A percentile compares a stretch with the other conserved stretches of the same genome.
Conservation (phyloP, 2,329 filamentous ascomycete species). For the Alternaria triticina region DNA sequence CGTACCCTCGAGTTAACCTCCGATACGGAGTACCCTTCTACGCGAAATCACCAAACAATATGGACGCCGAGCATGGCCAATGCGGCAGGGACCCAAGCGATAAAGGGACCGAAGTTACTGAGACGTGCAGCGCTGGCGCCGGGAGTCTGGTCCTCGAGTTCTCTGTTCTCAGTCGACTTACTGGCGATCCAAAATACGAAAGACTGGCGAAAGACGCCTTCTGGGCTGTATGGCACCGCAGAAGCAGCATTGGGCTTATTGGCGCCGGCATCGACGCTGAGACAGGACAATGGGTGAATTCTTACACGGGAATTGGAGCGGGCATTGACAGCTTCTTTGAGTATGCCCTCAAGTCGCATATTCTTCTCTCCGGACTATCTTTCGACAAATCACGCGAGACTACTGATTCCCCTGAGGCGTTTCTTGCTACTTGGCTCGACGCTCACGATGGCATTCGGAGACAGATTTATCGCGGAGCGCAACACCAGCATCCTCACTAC, state of each 20-base stretch:
- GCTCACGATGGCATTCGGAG: conserved; percentile 87
- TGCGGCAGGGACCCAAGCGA: conserved; percentile 55
- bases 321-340: conserved; percentile 99
- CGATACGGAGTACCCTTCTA: conserved; percentile 93
- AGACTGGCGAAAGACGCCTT: conserved; percentile 89
- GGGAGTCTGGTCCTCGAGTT: conserved; percentile 95
- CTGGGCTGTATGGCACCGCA: conserved; percentile 92
- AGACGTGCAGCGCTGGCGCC: conserved; percentile 96
- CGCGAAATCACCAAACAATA: conserved; percentile 79
- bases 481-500: conserved; percentile 87
- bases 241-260: conserved; percentile 85
- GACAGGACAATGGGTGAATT: conserved; percentile 84
- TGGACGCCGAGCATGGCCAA: conserved; percentile 57
- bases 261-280: conserved; percentile 93
- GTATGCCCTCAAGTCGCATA: conserved; percentile 93
- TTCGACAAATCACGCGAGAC: conserved; percentile 58
- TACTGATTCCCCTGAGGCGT: conserved; percentile 74
- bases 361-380: conserved; percentile 78
- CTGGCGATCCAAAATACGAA: conserved; percentile 87
- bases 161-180: conserved; percentile 85
- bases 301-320: conserved; percentile 92
- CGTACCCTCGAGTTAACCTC: conserved; percentile 93
- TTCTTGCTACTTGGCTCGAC: conserved; percentile 82
- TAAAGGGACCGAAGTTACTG: conserved; percentile 75
- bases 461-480: conserved; percentile 80